Percentiles rank a stretch among this genome's conserved stretches.
Conservation (phyloP, 495 filamentous ascomycete species). For the Penicillium waksmanii region DNA sequence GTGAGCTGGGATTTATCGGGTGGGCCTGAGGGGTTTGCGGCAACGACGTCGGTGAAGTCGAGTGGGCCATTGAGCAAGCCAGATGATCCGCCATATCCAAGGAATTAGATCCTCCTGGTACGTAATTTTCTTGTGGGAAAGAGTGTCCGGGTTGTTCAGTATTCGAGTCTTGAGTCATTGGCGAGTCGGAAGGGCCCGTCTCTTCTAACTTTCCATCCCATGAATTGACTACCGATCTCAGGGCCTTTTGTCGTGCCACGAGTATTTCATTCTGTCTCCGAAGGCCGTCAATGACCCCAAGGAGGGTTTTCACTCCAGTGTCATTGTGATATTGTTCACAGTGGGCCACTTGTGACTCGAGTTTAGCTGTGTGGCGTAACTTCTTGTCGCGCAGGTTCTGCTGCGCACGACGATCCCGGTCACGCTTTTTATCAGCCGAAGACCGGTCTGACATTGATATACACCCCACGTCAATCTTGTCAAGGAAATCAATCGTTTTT, state of each 20-base stretch:
- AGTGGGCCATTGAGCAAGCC: neutral
- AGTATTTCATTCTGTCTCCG: slow-evolving; percentile 30
- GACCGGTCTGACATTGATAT: slow-evolving; percentile 14
- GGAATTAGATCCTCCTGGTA: neutral
- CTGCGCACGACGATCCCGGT: slow-evolving; percentile 35
- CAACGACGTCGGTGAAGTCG: neutral
- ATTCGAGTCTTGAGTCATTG: slow-evolving; percentile 1
- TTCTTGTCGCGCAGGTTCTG: slow-evolving; percentile 35
- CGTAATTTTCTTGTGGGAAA: neutral
- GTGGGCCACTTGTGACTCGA: slow-evolving; percentile 29
- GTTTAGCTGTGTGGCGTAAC: slow-evolving; percentile 19
- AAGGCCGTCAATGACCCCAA: slow-evolving; percentile 27
- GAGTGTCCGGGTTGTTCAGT: neutral
- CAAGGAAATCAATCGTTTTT: neutral
- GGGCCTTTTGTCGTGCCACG: slow-evolving; percentile 15
- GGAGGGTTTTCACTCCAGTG: slow-evolving; percentile 19
- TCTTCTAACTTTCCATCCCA: slow-evolving; percentile 22
- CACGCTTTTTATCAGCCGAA: slow-evolving; percentile 28
- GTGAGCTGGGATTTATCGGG: neutral
- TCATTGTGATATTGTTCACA: slow-evolving; percentile 31
- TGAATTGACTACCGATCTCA: slow-evolving; percentile 23
- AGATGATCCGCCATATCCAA: neutral
- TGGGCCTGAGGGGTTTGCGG: neutral
- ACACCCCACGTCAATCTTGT: neutral
- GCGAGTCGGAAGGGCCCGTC: neutral